Evolutionary conservation across 148 eudicot species (phyloP).

Genomic region (Camellia granthamiana): DNA sequence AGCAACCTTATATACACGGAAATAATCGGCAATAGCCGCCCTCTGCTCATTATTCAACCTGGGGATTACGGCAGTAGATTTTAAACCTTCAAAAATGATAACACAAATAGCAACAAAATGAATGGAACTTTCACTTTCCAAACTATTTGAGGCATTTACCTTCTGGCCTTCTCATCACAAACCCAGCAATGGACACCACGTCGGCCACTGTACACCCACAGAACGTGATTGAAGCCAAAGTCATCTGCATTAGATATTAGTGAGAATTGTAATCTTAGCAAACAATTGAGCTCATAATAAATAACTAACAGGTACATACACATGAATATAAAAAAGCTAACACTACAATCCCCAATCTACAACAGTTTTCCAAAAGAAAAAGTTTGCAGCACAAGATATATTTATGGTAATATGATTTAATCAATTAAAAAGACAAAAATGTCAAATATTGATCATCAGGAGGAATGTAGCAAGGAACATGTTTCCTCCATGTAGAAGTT

Average conservation of each 20-base stretch:
- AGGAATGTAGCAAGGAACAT: background rate
- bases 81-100: constrained; percentile 10
- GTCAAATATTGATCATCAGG: background rate
- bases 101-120: background rate
- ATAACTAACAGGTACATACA: background rate
- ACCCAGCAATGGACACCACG: constrained; percentile 99
- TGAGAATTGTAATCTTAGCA: constrained; percentile 2
- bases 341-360: background rate
- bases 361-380: background rate
- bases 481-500: constrained; percentile 6
- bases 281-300: background rate
- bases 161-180: constrained; percentile 94
- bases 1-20: constrained; percentile 71
- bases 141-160: constrained; percentile 36
- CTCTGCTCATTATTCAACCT: constrained; percentile 88
- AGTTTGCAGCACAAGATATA: background rate
- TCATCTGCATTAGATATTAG: constrained; percentile 52
- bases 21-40: constrained; percentile 73
- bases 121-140: background rate
- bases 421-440: background rate
- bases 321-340: background rate
- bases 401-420: background rate
- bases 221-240: constrained; percentile 88
- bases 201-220: constrained; percentile 95
- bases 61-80: constrained; percentile 17